Evolutionary conservation across 2,329 filamentous ascomycete species (phyloP).

Genomic region (Colletotrichum sidae): DNA sequence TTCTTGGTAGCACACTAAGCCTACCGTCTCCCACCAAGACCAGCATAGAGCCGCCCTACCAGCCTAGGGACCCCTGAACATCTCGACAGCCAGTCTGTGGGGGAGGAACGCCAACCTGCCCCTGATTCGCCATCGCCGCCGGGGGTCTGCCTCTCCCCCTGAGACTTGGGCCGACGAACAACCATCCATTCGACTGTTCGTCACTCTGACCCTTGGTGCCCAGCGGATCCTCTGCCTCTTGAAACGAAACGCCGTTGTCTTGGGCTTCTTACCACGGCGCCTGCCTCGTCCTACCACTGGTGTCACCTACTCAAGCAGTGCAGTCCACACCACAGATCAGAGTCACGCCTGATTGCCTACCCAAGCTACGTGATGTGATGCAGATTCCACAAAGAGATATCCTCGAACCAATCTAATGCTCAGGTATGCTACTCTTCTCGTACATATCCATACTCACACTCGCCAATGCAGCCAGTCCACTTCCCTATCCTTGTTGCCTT

Average conservation of each 20-base stretch:
- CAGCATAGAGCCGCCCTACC: slow-evolving; percentile 28
- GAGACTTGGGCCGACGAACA: slow-evolving; percentile 18
- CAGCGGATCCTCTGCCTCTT: slow-evolving; percentile 23
- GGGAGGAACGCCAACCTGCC: neutral
- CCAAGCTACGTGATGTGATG: slow-evolving; percentile 1
- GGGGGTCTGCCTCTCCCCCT: slow-evolving; percentile 16
- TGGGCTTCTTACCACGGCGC: slow-evolving; percentile 11
- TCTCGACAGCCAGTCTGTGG: slow-evolving; percentile 18
- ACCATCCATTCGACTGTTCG: slow-evolving; percentile 17
- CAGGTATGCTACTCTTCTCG: slow-evolving; percentile 35
- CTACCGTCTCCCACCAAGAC: slow-evolving; percentile 11
- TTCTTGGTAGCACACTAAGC: slow-evolving; percentile 18
- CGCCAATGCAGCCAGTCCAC: slow-evolving; percentile 18
- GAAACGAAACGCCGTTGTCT: slow-evolving; percentile 33
- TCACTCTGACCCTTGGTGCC: slow-evolving; percentile 18
- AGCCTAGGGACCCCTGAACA: slow-evolving; percentile 31
- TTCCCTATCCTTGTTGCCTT: slow-evolving; percentile 20
- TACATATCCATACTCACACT: slow-evolving; percentile 35
- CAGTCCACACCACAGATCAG: neutral
- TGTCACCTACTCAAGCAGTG: neutral
- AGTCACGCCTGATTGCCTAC: slow-evolving; percentile 9
- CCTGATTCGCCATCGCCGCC: slow-evolving; percentile 23
- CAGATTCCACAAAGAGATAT: slow-evolving; percentile 13
- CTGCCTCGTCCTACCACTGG: slow-evolving; percentile 10
- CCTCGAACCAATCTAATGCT: slow-evolving; percentile 37